Base-by-base conservation (phyloP, 1,139 yeast genomes). In the Scheffersomyces illinoinensis region DNA sequence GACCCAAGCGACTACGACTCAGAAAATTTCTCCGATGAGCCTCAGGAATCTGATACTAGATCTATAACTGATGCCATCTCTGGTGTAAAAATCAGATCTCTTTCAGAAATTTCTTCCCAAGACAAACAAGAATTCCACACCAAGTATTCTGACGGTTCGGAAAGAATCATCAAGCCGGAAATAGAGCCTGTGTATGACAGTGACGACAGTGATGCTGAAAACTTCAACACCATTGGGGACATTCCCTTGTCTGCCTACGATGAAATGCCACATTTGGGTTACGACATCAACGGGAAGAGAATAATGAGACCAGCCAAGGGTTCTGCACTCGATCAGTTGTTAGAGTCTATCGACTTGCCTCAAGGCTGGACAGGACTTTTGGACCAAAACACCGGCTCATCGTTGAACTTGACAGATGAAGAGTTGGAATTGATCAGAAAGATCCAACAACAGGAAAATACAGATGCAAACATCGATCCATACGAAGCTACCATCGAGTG, bases 231-330 rank as follows among this genome's bases (percentile, higher is more conserved):
- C 6, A 91, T 95, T 65, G 99, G 99, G 53, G 91, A 95, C 71
- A 85, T 95, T 59, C 98, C 99, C 56, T 71, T 95, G 47, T 85
- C 95, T 23, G 98, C 97, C 1, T 95, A 95, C 72, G 99, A 95
- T 57, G 97, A 93, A 73, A 90, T 90, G 89, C 99, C 99, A 1
- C 99, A 96, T 72, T 88, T 95, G 64, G 99, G 99, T 58, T 95
- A 95, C 75, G 96, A 93, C 73, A 93, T 95, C 69, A 96, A 96
- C 73, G 99, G 99, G 70, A 93, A 93, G 73, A 86, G 99, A 70
- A 93, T 95, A 68, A 93, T 96, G 98, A 86, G 99, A 75, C 99
- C 99, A 14, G 99, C 98, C 18, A 90, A 91, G 70, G 97, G 97
- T 8, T 88, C 96, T 58, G 99, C 99, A 1, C 82, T 96, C 66